phyloP scores from a whole-genome alignment of 192 early-diverging fungal species.

The Coemansia sp. region DNA sequence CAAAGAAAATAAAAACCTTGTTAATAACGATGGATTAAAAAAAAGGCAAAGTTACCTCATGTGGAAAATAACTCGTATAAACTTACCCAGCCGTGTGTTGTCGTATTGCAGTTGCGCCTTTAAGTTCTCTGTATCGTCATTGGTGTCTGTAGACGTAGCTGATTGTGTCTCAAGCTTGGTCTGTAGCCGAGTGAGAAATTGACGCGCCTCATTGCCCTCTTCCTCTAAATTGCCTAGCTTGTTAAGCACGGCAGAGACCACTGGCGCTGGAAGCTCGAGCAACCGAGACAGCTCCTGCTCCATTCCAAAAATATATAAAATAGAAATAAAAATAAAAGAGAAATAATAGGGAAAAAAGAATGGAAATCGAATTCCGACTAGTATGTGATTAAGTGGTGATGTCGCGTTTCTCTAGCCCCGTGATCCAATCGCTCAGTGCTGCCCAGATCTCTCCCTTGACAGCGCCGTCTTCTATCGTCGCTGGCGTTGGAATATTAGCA shows the following conservation, averaged over 20 bases:
- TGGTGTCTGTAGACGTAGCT: neutral
- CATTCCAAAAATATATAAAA: conserved; percentile 17
- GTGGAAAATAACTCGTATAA: too few species aligned
- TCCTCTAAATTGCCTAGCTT: conserved; percentile 22
- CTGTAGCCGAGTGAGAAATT: conserved; percentile 24
- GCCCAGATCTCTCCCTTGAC: conserved; percentile 49
- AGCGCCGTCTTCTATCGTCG: conserved; percentile 72
- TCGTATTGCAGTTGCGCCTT: conserved; percentile 52
- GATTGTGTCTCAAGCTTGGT: conserved; percentile 18
- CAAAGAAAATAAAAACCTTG: neutral
- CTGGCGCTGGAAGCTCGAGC: conserved; percentile 30
- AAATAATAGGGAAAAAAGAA: neutral
- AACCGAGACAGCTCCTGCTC: conserved; percentile 29
- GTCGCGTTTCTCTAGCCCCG: neutral
- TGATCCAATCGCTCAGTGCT: conserved; percentile 6
- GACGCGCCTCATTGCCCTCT: conserved; percentile 8
- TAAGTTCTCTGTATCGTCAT: conserved; percentile 13
- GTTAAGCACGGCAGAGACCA: conserved; percentile 22
- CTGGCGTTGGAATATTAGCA: conserved; percentile 56
- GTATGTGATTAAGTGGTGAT: neutral
- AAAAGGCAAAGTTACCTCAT: neutral
- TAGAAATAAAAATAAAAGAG: neutral
- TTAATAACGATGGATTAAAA: neutral
- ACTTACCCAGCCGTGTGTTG: conserved; percentile 52
- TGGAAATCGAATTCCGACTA: neutral